Evolutionary conservation across 139 green algal genomes (phyloP).

Genomic region (Pycnococcus provasolii): DNA sequence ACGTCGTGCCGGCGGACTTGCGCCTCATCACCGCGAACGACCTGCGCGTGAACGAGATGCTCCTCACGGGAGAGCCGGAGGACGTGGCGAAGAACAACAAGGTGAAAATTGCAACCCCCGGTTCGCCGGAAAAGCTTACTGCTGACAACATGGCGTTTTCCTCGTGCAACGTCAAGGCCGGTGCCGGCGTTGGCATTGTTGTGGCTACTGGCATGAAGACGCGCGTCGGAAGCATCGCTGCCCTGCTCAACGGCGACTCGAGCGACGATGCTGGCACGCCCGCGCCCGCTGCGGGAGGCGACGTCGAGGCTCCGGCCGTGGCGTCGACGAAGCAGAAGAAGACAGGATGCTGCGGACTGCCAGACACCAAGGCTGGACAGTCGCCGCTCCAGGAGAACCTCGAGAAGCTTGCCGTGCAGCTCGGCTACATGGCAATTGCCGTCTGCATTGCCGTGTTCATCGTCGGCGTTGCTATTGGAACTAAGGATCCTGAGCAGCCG

Average conservation of each 20-base stretch:
- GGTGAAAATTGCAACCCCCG: background rate
- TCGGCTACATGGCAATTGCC: constrained; percentile 13
- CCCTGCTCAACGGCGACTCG: constrained; percentile 7
- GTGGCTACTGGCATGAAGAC: constrained; percentile 31
- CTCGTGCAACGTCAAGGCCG: constrained; percentile 38
- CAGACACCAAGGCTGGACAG: constrained; percentile 7
- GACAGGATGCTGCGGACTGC: background rate
- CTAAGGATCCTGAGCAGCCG: constrained; percentile 2
- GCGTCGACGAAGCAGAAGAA: constrained; percentile 10
- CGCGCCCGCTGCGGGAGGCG: background rate
- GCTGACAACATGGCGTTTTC: constrained; percentile 39
- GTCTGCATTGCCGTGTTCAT: constrained; percentile 19
- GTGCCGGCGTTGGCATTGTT: constrained; percentile 37
- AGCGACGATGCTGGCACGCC: background rate
- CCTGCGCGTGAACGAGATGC: constrained; percentile 34
- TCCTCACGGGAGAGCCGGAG: constrained; percentile 4
- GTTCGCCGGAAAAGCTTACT: constrained; percentile 10
- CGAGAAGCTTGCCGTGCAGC: background rate
- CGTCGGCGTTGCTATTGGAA: constrained; percentile 14
- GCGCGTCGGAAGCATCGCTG: constrained; percentile 17
- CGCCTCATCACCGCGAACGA: constrained; percentile 30
- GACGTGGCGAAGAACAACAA: constrained; percentile 23
- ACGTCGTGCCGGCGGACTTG: constrained; percentile 21
- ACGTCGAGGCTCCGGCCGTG: too few relatives aligned
- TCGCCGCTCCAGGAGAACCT: constrained; percentile 5